phyloP scores from a whole-genome alignment of 306 rosid species.

The Leucaena leucocephala region DNA sequence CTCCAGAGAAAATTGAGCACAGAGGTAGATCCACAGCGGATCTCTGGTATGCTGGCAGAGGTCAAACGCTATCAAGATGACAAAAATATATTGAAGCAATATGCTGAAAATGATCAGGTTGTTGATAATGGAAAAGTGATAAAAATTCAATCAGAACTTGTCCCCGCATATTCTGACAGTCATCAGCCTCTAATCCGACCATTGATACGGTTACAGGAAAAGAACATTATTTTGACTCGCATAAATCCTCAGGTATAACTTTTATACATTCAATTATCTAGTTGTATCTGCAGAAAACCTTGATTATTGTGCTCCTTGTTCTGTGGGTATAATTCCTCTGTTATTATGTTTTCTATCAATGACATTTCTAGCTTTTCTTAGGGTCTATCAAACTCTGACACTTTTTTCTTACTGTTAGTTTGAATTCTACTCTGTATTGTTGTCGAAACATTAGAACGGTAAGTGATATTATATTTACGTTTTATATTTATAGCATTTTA shows the following conservation, averaged over 20 bases:
- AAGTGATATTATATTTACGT: background rate
- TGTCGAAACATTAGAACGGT: conserved; percentile 1
- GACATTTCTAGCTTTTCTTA: conserved; percentile 29
- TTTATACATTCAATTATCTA: conserved; percentile 24
- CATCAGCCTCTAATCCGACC: conserved; percentile 85
- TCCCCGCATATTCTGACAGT: conserved; percentile 81
- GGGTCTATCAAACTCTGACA: conserved; percentile 11
- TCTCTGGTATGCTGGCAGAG: conserved; percentile 86
- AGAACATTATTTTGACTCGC: conserved; percentile 91
- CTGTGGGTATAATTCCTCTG: conserved; percentile 7
- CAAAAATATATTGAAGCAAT: conserved; percentile 85
- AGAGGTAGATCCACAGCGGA: conserved; percentile 82
- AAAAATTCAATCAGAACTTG: conserved; percentile 83
- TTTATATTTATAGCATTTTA: background rate
- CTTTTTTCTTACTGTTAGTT: background rate
- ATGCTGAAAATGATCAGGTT: conserved; percentile 90
- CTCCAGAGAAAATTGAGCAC: conserved; percentile 84
- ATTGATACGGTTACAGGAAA: conserved; percentile 79
- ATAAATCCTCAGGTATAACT: conserved; percentile 87
- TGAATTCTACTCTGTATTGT: conserved; percentile 8
- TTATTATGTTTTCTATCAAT: conserved; percentile 19
- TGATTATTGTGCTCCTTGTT: conserved; percentile 14
- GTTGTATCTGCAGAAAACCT: conserved; percentile 11
- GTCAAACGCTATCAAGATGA: conserved; percentile 89
- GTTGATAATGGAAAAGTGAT: conserved; percentile 89